phyloP scores from a whole-genome alignment of 2,329 filamentous ascomycete species.

The Penicillium frequentans region DNA sequence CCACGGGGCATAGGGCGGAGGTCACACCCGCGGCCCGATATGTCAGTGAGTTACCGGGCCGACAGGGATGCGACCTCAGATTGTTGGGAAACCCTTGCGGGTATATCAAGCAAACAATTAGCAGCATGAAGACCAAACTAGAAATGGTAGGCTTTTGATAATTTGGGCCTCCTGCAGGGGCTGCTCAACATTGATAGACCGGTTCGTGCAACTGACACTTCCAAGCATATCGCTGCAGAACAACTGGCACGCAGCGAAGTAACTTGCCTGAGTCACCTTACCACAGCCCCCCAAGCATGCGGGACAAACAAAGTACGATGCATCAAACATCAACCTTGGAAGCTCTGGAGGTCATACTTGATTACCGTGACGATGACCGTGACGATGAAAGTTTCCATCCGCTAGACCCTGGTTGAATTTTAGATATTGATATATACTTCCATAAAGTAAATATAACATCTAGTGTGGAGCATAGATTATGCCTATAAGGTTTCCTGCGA shows the following conservation, averaged over 20 bases:
- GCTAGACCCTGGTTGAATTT: not conserved
- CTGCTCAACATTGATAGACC: not conserved
- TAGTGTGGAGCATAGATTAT: not conserved
- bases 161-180: not conserved
- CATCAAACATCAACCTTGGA: too few species aligned
- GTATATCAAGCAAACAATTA: not conserved
- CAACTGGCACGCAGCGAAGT: not conserved
- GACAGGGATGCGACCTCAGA: not conserved
- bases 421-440: not conserved
- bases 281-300: not conserved
- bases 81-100: not conserved
- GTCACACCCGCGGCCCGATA: not conserved
- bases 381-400: not conserved
- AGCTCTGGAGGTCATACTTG: not conserved
- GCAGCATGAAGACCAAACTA: not conserved
- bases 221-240: conserved; percentile 1
- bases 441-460: not conserved
- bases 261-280: not conserved
- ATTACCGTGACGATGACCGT: not conserved
- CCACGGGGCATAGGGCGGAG: not conserved
- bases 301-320: not conserved
- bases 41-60: not conserved
- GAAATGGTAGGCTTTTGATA: not conserved
- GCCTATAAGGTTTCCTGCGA: conserved; percentile 2
- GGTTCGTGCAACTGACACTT: not conserved